Evolutionary conservation across 306 rosid species (phyloP), one percentile per base, ranked within the genome.

Genomic region (Fragaria nilgerrensis): DNA sequence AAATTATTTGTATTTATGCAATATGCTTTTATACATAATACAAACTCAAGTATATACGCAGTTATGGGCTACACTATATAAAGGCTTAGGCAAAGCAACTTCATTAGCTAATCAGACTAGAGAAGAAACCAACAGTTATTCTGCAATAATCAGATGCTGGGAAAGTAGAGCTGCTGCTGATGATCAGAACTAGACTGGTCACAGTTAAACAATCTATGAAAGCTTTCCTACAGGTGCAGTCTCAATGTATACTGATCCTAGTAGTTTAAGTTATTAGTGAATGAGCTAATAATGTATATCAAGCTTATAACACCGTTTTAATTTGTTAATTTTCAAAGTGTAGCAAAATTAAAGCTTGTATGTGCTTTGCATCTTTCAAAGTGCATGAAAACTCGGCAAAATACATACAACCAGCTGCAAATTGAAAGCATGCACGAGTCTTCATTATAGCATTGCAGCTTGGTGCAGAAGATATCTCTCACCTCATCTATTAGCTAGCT

Each of bases 381-480:
- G 72, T 68, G 58, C 37, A 53, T 53, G 27, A 68, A 12, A 36
- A 68, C 73, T 22, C 50, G 20, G 27, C 49, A 20, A n/a, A 34
- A 64, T 36, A 64, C 70, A 5, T n/a, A 67, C 32, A 66, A 37
- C 48, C 27, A 66, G 70, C 70, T 66, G 48, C 47, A 66, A 34
- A 36, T 37, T 19, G 13, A 65, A 36, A 34, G 47, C 70, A 65
- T 65, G 70, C 70, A 39, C 48, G 47, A 39, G 71, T 67, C 71
- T 67, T 37, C 49, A 67, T 39, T 37, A 67, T 67, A 67, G 71
- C 49, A 10, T 10, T 39, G 78, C 36, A 55, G 85, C 82, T 82
- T 64, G 37, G 75, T 47, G 58, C 72, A 77, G 81, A 80, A 83
- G 75, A 82, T 83, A 87, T 82, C 75, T 70, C 23, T 44, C 23